phyloP scores from a whole-genome alignment of 1,139 yeast genomes.

The Debaryomyces sp. region DNA sequence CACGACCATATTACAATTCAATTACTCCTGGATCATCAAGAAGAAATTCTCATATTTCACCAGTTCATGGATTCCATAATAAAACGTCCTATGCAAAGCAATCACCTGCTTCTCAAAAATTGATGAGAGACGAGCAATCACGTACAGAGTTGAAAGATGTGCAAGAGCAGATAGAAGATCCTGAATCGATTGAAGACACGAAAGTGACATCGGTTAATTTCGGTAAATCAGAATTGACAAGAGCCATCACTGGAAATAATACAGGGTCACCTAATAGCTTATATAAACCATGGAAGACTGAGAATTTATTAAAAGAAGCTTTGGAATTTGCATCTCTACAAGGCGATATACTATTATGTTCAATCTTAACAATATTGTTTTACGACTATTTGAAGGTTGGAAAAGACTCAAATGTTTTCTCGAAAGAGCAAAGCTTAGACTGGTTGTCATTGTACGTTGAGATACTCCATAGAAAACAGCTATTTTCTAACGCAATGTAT shows the following conservation, averaged over 20 bases:
- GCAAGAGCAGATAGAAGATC: conserved; percentile 14
- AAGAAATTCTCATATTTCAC: conserved; percentile 24
- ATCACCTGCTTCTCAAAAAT: neutral
- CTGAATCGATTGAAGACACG: conserved; percentile 1
- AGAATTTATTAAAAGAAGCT: conserved; percentile 41
- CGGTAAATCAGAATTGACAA: conserved; percentile 34
- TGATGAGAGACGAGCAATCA: neutral
- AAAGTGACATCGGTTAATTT: neutral
- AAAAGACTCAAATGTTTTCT: conserved; percentile 12
- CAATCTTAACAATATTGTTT: conserved; percentile 62
- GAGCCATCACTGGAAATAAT: conserved; percentile 25
- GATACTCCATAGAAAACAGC: conserved; percentile 50
- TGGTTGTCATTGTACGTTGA: conserved; percentile 64
- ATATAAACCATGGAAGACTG: conserved; percentile 35
- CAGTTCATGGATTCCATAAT: conserved; percentile 19
- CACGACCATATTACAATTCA: conserved; percentile 1
- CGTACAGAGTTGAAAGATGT: conserved; percentile 14
- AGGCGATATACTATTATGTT: conserved; percentile 68
- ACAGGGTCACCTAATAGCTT: neutral
- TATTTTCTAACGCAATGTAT: conserved; percentile 61
- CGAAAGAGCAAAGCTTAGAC: conserved; percentile 42
- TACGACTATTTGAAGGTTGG: conserved; percentile 30
- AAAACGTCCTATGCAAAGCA: conserved; percentile 10
- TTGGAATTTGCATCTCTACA: conserved; percentile 57
- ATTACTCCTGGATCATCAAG: conserved; percentile 24